phyloP scores from a whole-genome alignment of 495 filamentous ascomycete species.

The Penicillium malachiteum region DNA sequence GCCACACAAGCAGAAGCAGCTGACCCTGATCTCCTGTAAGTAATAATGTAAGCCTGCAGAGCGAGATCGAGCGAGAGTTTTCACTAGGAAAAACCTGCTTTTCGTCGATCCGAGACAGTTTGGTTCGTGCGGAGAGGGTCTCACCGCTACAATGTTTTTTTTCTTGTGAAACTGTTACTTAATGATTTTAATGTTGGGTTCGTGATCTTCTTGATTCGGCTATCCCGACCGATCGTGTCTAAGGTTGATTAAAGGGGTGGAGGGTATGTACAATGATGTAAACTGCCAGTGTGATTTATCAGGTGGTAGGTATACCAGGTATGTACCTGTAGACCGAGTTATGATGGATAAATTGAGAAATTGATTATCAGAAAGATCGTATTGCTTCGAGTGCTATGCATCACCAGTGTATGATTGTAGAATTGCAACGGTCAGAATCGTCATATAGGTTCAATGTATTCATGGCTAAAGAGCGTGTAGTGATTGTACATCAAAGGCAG shows the following conservation, averaged over 20 bases:
- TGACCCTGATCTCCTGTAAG: slow-evolving; percentile 4
- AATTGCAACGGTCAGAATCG: slow-evolving; percentile 3
- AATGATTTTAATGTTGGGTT: background rate
- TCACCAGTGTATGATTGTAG: background rate
- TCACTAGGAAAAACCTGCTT: background rate
- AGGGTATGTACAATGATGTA: background rate
- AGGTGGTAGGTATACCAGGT: too few relatives aligned
- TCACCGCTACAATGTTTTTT: slow-evolving; percentile 8
- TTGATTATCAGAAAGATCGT: background rate
- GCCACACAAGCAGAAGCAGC: background rate
- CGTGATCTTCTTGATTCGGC: background rate
- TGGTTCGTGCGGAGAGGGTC: background rate
- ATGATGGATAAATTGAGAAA: background rate
- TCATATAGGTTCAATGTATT: slow-evolving; percentile 5
- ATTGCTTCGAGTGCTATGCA: background rate
- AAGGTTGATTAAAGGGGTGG: background rate
- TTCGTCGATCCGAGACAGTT: slow-evolving; percentile 4
- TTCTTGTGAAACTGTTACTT: slow-evolving; percentile 1
- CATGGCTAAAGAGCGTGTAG: background rate
- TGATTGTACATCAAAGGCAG: background rate
- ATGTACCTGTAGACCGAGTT: too few relatives aligned
- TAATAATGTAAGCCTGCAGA: slow-evolving; percentile 2
- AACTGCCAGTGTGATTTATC: too few relatives aligned
- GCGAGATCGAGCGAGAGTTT: slow-evolving; percentile 1
- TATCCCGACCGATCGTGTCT: background rate